Evolutionary conservation across 352 stramenopile species (phyloP).

Genomic region (Globisporangium lucens): DNA sequence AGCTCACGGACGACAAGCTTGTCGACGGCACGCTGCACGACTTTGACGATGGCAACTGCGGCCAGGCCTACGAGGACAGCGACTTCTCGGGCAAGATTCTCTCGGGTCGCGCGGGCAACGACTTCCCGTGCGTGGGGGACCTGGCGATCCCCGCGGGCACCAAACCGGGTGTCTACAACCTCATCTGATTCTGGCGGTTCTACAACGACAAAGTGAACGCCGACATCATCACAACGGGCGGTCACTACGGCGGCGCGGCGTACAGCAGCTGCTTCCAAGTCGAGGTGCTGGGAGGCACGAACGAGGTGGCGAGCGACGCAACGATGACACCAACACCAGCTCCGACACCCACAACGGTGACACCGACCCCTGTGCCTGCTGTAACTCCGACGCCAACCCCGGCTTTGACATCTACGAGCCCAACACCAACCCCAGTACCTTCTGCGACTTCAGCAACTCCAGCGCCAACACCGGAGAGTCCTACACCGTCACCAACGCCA

Average conservation of each 20-base stretch:
- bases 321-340: background rate
- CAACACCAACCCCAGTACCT: background rate
- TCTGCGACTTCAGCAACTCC: too few species aligned
- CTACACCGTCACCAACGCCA: too few species aligned
- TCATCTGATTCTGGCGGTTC: slow-evolving; percentile 78
- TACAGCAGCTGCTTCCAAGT: slow-evolving; percentile 71
- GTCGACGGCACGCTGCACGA: slow-evolving; percentile 63
- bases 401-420: background rate
- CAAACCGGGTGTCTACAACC: slow-evolving; percentile 46
- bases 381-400: background rate
- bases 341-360: background rate
- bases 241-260: slow-evolving; percentile 46
- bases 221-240: background rate
- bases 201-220: slow-evolving; percentile 41
- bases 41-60: slow-evolving; percentile 68
- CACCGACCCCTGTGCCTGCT: background rate
- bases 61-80: slow-evolving; percentile 40
- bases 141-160: slow-evolving; percentile 19
- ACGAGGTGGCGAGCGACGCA: background rate
- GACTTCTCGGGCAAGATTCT: slow-evolving; percentile 35
- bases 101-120: slow-evolving; percentile 44
- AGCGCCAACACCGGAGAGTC: background rate
- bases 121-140: slow-evolving; percentile 52
- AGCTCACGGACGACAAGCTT: slow-evolving; percentile 51
- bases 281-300: slow-evolving; percentile 26